Evolutionary conservation across 495 filamentous ascomycete genomes (phyloP), one percentile per base, ranked within the genome.

Genomic region (Aspergillus olivimuriae): DNA sequence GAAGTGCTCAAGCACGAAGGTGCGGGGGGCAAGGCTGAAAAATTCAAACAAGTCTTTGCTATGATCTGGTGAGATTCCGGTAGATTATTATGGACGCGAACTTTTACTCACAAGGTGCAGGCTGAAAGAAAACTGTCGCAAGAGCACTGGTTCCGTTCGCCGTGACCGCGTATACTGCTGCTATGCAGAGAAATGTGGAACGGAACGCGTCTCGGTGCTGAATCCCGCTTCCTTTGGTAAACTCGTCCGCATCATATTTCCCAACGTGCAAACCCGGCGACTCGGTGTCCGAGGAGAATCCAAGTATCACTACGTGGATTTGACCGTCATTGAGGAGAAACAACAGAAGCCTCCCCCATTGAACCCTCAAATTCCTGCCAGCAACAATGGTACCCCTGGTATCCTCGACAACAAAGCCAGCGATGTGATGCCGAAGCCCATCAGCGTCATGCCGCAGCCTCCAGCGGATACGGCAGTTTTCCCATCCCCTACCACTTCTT

Each of bases 171-270:
- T 98, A 1, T 98, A 95, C 62, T 83, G 90, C 23, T 87, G 85
- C 56, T 98, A 98, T 62, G 90, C 89, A 28, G 81, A 82, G 24
- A 79, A 85, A 47, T 98, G 92, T 61, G 89, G 85, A 18, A 94
- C 82, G 5, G 89, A 98, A 53, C 78, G 89, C 55, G 92, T 98
- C 33, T 88, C 89, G 3, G 86, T 94, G 3, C 54, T 98, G 42
- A 98, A 98, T 53, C 89, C 94, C 22, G 92, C 92, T 4, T 96
- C 90, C 4, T 98, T 98, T 68, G 92, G 92, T 23, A 98, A 98
- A 60, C 78, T 97, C 19, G 92, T 98, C 19, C 79, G 94, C 9
- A 90, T 97, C 21, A 86, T 97, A 30, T 98, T 96, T 49, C 91
- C 90, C 1, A 89, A 88, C 34, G 80, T 98, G 14, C 89, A 94